phyloP scores from a whole-genome alignment of 163 green algal species.

The Prototheca cutis region DNA sequence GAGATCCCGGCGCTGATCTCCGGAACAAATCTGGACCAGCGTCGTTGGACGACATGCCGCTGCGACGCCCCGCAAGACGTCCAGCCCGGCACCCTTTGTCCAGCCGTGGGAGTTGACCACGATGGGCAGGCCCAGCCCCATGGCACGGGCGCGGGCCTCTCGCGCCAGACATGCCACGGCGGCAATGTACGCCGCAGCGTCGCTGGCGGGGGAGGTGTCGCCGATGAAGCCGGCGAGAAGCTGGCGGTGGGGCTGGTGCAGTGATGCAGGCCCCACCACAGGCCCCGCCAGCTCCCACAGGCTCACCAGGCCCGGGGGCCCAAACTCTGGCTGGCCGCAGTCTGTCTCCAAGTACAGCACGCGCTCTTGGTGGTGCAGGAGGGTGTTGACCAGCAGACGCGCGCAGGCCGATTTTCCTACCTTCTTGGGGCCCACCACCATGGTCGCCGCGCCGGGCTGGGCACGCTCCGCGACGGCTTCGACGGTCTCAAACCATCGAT shows the following conservation, averaged over 20 bases:
- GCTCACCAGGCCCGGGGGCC: slow-evolving; percentile 45
- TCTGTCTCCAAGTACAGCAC: slow-evolving; percentile 76
- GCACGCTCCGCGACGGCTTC: slow-evolving; percentile 5
- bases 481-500: slow-evolving; percentile 15
- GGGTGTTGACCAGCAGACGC: slow-evolving; percentile 55
- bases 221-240: slow-evolving; percentile 45
- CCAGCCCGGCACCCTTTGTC: slow-evolving; percentile 61
- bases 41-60: slow-evolving; percentile 25
- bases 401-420: slow-evolving; percentile 69
- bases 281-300: background rate
- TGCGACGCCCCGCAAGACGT: slow-evolving; percentile 50
- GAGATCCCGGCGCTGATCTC: slow-evolving; percentile 32
- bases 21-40: slow-evolving; percentile 36
- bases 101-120: slow-evolving; percentile 78
- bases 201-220: slow-evolving; percentile 41
- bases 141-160: slow-evolving; percentile 4
- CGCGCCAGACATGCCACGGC: slow-evolving; percentile 41
- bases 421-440: slow-evolving; percentile 24
- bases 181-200: slow-evolving; percentile 35
- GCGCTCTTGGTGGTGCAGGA: slow-evolving; percentile 39
- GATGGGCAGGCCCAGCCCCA: slow-evolving; percentile 33
- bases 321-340: slow-evolving; percentile 77
- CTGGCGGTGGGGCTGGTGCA: slow-evolving; percentile 41
- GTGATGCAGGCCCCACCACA: background rate
- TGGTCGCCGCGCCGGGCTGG: background rate